Percentiles rank a stretch among this genome's conserved stretches.
Conservation (phyloP, 768 basidiomycete species). For the Lactifluus subvellereus region DNA sequence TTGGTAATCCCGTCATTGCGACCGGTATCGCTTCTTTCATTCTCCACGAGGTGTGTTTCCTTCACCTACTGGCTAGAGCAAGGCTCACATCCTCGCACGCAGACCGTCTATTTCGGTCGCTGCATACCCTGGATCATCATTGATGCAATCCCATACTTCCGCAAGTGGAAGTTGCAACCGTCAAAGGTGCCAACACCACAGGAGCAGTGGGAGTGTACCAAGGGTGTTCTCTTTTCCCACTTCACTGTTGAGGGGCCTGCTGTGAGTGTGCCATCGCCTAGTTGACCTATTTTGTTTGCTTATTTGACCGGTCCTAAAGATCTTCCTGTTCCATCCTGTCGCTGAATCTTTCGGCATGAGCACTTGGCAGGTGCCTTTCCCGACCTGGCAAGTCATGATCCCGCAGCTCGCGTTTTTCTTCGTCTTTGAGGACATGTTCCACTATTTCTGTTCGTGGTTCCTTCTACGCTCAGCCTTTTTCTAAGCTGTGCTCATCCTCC, state of each 20-base stretch:
- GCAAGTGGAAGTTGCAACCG: slow-evolving; percentile 89
- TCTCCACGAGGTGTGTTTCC: slow-evolving; percentile 76
- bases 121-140: slow-evolving; percentile 94
- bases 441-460: slow-evolving; percentile 65
- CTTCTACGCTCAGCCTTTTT: neutral
- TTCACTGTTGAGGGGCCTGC: slow-evolving; percentile 92
- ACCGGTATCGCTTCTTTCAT: slow-evolving; percentile 92
- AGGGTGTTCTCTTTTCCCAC: slow-evolving; percentile 88
- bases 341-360: slow-evolving; percentile 84
- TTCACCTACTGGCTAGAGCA: neutral
- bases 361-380: slow-evolving; percentile 93
- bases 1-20: slow-evolving; percentile 86
- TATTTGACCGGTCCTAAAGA: slow-evolving; percentile 39
- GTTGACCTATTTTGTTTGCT: neutral
- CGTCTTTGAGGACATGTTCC: slow-evolving; percentile 93
- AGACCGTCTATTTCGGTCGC: slow-evolving; percentile 97
- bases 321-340: slow-evolving; percentile 87
- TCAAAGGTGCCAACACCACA: slow-evolving; percentile 69
- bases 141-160: slow-evolving; percentile 91
- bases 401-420: slow-evolving; percentile 87
- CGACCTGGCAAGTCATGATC: slow-evolving; percentile 57
- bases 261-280: slow-evolving; percentile 39
- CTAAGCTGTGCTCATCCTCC: neutral
- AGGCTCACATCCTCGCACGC: neutral
- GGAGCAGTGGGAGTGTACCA: slow-evolving; percentile 96